Percentiles rank a stretch among this genome's conserved stretches.
Evolutionary conservation across 495 filamentous ascomycete species (phyloP).

Genomic region (Aspergillus asperescens): DNA sequence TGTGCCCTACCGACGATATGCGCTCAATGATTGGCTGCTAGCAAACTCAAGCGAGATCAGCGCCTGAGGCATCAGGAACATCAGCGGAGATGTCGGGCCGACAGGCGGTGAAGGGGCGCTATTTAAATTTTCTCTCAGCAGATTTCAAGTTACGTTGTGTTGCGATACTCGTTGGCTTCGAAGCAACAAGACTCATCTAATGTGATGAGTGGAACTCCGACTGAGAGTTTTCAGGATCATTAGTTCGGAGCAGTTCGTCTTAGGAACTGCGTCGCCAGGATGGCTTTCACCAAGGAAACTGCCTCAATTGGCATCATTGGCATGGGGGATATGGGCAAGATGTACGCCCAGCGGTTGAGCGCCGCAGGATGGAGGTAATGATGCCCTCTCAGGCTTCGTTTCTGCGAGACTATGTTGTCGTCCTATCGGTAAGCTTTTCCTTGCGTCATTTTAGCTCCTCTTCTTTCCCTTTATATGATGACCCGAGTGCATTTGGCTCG

Average conservation of each 20-base stretch:
- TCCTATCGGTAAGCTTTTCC: conserved; percentile 4
- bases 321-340: conserved; percentile 99
- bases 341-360: conserved; percentile 88
- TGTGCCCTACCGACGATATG: conserved; percentile 3
- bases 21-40: not conserved
- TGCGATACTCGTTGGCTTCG: not conserved
- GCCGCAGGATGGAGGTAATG: conserved; percentile 91
- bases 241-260: not conserved
- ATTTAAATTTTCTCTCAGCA: conserved; percentile 34
- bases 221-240: not conserved
- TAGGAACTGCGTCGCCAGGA: too few relatives aligned
- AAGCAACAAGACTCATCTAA: not conserved
- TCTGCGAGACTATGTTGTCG: not conserved
- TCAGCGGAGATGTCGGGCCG: conserved; percentile 33
- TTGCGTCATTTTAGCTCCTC: conserved; percentile 16
- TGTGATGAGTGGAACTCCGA: not conserved
- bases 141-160: not conserved
- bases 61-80: not conserved
- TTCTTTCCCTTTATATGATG: conserved; percentile 62
- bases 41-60: not conserved
- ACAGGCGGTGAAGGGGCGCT: conserved; percentile 26
- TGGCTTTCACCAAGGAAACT: conserved; percentile 52
- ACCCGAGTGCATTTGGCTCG: conserved; percentile 99
- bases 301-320: conserved; percentile 88
- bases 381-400: conserved; percentile 10